A percentile compares a stretch with the other conserved stretches of the same genome.
Evolutionary conservation across 352 stramenopile genomes (phyloP).

Genomic region (Globisporangium iwayamae): DNA sequence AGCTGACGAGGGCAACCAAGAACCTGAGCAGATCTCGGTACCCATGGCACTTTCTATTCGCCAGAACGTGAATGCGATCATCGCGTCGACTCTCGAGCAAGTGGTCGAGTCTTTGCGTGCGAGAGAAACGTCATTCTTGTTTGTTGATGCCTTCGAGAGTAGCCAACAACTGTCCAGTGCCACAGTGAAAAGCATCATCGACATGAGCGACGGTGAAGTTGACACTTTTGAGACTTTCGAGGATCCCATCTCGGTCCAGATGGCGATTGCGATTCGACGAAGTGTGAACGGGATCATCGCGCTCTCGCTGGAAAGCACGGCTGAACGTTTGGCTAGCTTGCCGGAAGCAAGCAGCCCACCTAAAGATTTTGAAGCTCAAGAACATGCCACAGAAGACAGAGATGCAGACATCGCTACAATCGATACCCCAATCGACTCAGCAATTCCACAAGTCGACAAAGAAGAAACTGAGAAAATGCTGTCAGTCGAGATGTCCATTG

Average conservation of each 20-base stretch:
- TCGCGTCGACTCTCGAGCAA: slow-evolving; percentile 30
- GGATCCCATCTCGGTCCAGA: slow-evolving; percentile 25
- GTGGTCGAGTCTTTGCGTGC: slow-evolving; percentile 25
- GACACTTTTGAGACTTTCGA: neutral
- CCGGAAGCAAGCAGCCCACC: neutral
- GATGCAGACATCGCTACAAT: neutral
- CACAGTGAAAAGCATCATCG: neutral
- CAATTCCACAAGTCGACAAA: neutral
- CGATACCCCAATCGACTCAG: neutral
- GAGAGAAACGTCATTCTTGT: neutral
- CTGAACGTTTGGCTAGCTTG: slow-evolving; percentile 17
- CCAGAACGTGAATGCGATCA: slow-evolving; percentile 35
- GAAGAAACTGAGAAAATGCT: slow-evolving; percentile 1
- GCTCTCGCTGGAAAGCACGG: slow-evolving; percentile 27
- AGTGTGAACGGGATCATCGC: slow-evolving; percentile 34
- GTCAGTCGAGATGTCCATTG: slow-evolving; percentile 12
- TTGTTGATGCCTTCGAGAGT: neutral
- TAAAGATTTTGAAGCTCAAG: neutral
- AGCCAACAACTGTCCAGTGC: neutral
- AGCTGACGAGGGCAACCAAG: neutral
- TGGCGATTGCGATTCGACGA: slow-evolving; percentile 36
- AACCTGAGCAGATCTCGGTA: slow-evolving; percentile 11
- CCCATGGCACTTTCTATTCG: slow-evolving; percentile 33
- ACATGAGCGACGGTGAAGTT: neutral
- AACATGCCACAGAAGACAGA: neutral